Conservation (phyloP, 106 monocot species). For the Dendrobium huoshanense region DNA sequence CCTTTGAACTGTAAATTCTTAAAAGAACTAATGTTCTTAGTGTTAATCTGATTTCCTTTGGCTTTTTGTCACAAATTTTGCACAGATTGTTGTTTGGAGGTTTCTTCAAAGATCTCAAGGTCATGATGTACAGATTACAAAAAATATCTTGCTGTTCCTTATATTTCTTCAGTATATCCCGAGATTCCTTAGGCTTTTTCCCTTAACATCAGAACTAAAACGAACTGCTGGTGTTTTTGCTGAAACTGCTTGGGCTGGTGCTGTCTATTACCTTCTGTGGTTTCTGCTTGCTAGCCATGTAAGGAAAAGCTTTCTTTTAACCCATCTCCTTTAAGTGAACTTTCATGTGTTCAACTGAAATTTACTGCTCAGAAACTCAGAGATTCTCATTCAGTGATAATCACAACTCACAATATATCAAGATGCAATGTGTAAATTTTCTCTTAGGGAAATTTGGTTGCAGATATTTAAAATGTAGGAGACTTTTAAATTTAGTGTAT, state of each 20-base stretch:
- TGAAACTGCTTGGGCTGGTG: conserved; percentile 55
- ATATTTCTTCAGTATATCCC: conserved; percentile 47
- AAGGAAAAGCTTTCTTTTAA: conserved; percentile 15
- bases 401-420: background rate
- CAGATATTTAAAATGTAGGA: too few relatives aligned
- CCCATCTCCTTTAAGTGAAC: background rate
- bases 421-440: too few relatives aligned
- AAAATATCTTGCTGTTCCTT: conserved; percentile 37
- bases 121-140: conserved; percentile 35
- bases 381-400: background rate
- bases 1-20: background rate
- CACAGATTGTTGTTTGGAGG: conserved; percentile 49
- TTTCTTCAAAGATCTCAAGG: conserved; percentile 37
- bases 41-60: background rate
- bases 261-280: conserved; percentile 55
- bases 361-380: background rate
- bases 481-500: too few relatives aligned
- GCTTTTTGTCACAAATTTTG: conserved; percentile 3
- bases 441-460: too few relatives aligned
- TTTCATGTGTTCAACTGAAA: background rate
- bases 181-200: conserved; percentile 43
- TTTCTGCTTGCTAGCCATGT: conserved; percentile 71
- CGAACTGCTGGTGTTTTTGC: conserved; percentile 55
- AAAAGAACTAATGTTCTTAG: background rate
- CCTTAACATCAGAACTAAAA: conserved; percentile 49